A percentile compares a stretch with the other conserved stretches of the same genome.
phyloP scores from a whole-genome alignment of 2,329 filamentous ascomycete genomes.

The Microdochium nivale region DNA sequence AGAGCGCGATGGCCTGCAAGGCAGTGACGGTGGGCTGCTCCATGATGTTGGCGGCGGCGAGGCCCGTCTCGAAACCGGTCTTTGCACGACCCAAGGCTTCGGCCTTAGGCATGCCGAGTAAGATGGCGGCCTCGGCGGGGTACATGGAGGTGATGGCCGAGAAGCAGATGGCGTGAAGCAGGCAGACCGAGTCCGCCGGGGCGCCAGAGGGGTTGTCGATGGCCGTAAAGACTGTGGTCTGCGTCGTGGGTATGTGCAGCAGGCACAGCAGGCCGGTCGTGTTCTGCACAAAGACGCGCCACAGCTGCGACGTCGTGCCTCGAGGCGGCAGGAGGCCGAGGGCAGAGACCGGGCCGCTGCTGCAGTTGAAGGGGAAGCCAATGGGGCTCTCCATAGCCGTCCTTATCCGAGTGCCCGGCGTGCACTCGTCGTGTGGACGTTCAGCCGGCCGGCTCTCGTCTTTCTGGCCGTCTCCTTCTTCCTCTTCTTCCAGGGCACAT shows the following conservation, averaged over 20 bases:
- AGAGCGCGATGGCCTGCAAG: constrained; percentile 27
- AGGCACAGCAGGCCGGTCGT: constrained; percentile 11
- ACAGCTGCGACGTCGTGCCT: constrained; percentile 8
- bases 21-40: constrained; percentile 26
- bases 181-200: constrained; percentile 18
- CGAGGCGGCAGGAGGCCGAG: constrained; percentile 6
- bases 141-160: constrained; percentile 32
- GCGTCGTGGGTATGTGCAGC: constrained; percentile 11
- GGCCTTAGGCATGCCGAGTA: constrained; percentile 13
- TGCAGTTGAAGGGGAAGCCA: constrained; percentile 2
- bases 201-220: constrained; percentile 18
- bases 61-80: constrained; percentile 25
- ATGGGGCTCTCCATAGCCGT: neutral
- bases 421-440: neutral
- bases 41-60: constrained; percentile 28
- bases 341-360: neutral
- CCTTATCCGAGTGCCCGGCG: neutral
- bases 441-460: constrained; percentile 1
- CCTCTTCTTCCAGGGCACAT: constrained; percentile 12
- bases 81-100: constrained; percentile 19
- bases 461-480: too few species aligned
- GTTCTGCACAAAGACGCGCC: constrained; percentile 9
- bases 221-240: constrained; percentile 18
- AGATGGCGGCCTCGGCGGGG: constrained; percentile 22
- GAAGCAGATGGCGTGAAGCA: constrained; percentile 42